These are phyloP conservation scores for Blastocystis sp. DNA, from an alignment of 352 stramenopile genomes.

Conservation along the genomic window DNA sequence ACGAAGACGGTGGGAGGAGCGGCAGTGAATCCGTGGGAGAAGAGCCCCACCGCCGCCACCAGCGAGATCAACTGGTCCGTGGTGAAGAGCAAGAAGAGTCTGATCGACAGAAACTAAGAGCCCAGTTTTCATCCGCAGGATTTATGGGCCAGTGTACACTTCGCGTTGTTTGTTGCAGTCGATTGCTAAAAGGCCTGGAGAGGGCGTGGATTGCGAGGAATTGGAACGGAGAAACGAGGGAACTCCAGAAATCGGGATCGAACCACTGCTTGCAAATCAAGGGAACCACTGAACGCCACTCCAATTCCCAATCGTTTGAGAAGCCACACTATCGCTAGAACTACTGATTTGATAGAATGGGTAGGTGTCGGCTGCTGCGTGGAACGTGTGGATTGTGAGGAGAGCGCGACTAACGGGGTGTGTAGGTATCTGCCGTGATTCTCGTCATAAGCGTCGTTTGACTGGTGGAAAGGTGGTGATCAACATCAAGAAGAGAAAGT, in stretches of 20 bases:
- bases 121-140: slow-evolving; percentile 51
- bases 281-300: neutral
- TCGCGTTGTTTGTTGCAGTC: neutral
- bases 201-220: no score
- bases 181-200: no score
- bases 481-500: no score
- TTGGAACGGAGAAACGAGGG: neutral
- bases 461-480: no score
- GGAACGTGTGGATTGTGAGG: no score
- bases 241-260: neutral
- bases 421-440: no score
- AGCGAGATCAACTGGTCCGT: slow-evolving; percentile 45
- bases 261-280: slow-evolving; percentile 6
- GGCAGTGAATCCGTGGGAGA: slow-evolving; percentile 17
- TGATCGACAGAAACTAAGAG: slow-evolving; percentile 3
- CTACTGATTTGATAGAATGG: slow-evolving; percentile 4
- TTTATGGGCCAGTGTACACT: slow-evolving; percentile 9
- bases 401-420: no score
- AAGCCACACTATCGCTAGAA: slow-evolving; percentile 27
- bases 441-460: no score
- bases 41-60: neutral
- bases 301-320: neutral
- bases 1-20: no score
- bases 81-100: neutral
- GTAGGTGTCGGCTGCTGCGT: neutral